Conservation (phyloP, 1,284 basidiomycete species). For the Irpex sp. region DNA sequence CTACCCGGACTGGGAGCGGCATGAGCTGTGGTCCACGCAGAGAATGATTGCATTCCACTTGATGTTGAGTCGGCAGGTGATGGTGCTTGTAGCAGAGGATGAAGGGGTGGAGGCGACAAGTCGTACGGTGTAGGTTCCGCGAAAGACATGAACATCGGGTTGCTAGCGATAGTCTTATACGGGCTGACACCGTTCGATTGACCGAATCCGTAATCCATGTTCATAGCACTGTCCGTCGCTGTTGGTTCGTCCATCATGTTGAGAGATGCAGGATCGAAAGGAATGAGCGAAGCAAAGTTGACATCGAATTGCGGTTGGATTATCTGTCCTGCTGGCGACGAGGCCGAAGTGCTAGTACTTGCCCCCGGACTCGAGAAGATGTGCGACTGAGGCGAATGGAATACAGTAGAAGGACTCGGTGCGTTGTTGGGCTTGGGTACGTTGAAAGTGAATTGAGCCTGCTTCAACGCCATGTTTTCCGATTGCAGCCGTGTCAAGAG, state of each 20-base stretch:
- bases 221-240: constrained; percentile 52
- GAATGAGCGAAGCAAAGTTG: constrained; percentile 60
- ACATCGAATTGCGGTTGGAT: constrained; percentile 33
- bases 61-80: constrained; percentile 5
- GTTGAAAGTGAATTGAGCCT: constrained; percentile 71
- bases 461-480: constrained; percentile 74
- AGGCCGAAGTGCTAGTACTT: constrained; percentile 24
- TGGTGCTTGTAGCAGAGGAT: constrained; percentile 3
- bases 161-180: constrained; percentile 74
- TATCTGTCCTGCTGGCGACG: constrained; percentile 15
- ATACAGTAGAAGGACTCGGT: constrained; percentile 6
- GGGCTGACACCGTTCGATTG: constrained; percentile 33
- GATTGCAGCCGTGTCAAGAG: constrained; percentile 71
- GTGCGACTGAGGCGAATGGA: constrained; percentile 20
- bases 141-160: constrained; percentile 79
- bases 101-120: constrained; percentile 13
- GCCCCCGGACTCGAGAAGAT: constrained; percentile 26
- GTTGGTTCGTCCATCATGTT: constrained; percentile 58
- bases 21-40: constrained; percentile 6
- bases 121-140: constrained; percentile 49
- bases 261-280: constrained; percentile 63
- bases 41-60: constrained; percentile 4
- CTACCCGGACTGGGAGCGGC: constrained; percentile 23
- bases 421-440: constrained; percentile 39
- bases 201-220: constrained; percentile 56